Evolutionary conservation across 2,329 filamentous ascomycete genomes (phyloP).

Genomic region (Cladosporium sp.): DNA sequence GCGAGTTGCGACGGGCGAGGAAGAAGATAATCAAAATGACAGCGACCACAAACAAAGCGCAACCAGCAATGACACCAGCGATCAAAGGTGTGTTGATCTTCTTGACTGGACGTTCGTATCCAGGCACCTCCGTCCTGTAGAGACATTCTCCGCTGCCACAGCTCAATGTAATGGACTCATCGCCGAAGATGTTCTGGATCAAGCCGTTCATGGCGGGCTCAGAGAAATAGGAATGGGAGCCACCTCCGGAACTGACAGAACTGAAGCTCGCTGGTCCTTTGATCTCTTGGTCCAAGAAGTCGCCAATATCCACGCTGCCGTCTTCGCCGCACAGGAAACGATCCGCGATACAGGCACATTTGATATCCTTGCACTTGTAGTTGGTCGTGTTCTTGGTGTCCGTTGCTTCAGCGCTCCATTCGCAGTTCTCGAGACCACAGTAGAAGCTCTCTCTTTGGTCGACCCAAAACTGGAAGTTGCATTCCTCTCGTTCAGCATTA

Average conservation of each 20-base stretch:
- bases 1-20: conserved; percentile 67
- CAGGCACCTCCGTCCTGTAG: conserved; percentile 86
- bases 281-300: conserved; percentile 80
- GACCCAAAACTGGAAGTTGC: conserved; percentile 99
- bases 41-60: conserved; percentile 81
- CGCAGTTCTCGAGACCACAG: conserved; percentile 79
- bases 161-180: conserved; percentile 77
- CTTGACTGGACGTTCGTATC: conserved; percentile 83
- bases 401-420: conserved; percentile 65
- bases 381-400: conserved; percentile 72
- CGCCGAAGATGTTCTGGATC: conserved; percentile 84
- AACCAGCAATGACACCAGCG: conserved; percentile 83
- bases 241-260: conserved; percentile 55
- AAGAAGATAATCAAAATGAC: conserved; percentile 84
- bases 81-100: conserved; percentile 96
- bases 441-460: conserved; percentile 94
- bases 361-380: conserved; percentile 79
- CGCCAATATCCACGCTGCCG: conserved; percentile 85
- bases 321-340: conserved; percentile 92
- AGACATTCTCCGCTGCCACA: conserved; percentile 89
- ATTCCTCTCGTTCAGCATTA: conserved; percentile 67
- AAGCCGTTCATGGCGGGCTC: conserved; percentile 91
- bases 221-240: conserved; percentile 66
- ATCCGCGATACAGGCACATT: conserved; percentile 82
- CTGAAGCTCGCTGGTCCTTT: conserved; percentile 82